A percentile compares a stretch with the other conserved stretches of the same genome.
phyloP scores from a whole-genome alignment of 192 early-diverging fungal genomes.

The Haplosporangium gracile region DNA sequence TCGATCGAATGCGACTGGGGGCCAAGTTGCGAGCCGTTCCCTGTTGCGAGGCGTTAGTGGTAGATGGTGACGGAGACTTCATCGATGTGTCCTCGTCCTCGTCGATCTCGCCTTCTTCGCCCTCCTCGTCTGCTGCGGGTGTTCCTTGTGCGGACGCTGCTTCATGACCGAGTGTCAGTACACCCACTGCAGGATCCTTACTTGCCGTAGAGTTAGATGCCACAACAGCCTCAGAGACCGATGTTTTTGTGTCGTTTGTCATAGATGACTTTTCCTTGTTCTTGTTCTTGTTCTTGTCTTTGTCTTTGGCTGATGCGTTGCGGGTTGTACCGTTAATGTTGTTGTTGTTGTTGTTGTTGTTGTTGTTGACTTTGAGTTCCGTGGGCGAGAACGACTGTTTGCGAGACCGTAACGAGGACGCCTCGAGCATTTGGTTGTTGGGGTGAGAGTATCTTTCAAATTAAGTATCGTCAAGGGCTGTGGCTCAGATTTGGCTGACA shows the following conservation, averaged over 20 bases:
- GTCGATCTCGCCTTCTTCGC: background rate
- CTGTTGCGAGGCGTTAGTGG: background rate
- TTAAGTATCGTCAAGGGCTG: background rate
- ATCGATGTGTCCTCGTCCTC: background rate
- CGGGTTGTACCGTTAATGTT: background rate
- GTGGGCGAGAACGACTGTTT: conserved; percentile 19
- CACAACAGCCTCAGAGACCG: background rate
- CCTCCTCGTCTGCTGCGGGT: background rate
- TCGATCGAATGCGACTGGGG: background rate
- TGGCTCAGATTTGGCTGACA: background rate
- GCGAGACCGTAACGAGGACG: conserved; percentile 22
- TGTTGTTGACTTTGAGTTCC: conserved; percentile 5
- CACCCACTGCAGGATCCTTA: background rate
- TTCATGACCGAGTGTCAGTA: background rate
- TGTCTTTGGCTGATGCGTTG: background rate
- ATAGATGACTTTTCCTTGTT: conserved; percentile 9
- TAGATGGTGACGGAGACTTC: background rate
- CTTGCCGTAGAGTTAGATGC: background rate
- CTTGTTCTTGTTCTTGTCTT: background rate
- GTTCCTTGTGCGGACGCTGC: background rate
- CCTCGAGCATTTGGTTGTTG: conserved; percentile 28
- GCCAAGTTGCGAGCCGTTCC: background rate
- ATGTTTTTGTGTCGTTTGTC: conserved; percentile 25
- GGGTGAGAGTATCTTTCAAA: background rate
- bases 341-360: background rate